Evolutionary conservation across 331 rosid genomes (phyloP).

Genomic region (Erythrophleum ivorense): DNA sequence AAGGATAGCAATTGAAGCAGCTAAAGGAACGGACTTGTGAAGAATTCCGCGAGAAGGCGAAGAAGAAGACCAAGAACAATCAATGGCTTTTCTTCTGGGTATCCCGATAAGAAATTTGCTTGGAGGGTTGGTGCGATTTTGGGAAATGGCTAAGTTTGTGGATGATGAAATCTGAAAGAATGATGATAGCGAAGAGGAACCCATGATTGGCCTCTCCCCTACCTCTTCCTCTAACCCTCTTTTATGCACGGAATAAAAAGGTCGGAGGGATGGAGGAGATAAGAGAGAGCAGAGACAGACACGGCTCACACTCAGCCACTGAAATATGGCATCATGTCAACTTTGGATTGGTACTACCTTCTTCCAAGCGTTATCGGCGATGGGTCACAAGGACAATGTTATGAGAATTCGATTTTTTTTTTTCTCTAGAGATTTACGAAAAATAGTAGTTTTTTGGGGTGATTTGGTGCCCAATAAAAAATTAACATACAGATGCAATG

Average conservation of each 20-base stretch:
- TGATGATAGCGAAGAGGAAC: conserved; percentile 57
- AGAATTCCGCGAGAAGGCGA: conserved; percentile 35
- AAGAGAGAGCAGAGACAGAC: conserved; percentile 39
- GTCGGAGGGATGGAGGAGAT: conserved; percentile 28
- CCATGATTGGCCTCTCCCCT: conserved; percentile 50
- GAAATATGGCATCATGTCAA: neutral
- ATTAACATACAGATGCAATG: too few species aligned
- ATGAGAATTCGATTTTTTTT: too few species aligned
- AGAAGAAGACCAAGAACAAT: conserved; percentile 45
- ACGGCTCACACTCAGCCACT: conserved; percentile 42
- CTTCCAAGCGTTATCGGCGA: too few species aligned
- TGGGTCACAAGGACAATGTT: too few species aligned
- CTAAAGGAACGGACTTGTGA: conserved; percentile 69
- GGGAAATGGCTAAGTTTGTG: conserved; percentile 29
- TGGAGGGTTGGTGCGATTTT: conserved; percentile 36
- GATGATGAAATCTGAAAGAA: conserved; percentile 48
- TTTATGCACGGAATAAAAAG: neutral
- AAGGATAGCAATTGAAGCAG: conserved; percentile 77
- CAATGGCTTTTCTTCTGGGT: conserved; percentile 28
- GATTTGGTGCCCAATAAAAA: too few species aligned
- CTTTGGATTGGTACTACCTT: too few species aligned
- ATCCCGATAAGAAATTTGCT: conserved; percentile 41
- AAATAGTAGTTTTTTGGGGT: too few species aligned
- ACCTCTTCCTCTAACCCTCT: neutral
- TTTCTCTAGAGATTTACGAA: too few species aligned